Evolutionary conservation across 1,284 basidiomycete species (phyloP).

Genomic region (Trichosporon sp.): DNA sequence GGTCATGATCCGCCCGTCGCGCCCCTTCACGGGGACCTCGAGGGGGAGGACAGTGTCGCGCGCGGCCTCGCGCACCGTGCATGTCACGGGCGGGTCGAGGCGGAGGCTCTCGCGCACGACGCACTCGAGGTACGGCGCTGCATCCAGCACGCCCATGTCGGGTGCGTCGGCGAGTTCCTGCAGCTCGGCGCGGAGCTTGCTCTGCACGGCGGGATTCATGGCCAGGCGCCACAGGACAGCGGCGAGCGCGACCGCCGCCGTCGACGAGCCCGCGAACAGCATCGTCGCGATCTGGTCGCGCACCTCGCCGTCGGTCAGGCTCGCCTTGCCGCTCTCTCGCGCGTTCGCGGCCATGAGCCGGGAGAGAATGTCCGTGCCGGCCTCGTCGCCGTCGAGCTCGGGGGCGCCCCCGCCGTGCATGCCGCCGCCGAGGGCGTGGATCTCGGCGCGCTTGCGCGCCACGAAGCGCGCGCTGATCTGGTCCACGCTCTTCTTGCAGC

Average conservation of each 20-base stretch:
- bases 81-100: slow-evolving; percentile 60
- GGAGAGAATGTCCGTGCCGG: slow-evolving; percentile 28
- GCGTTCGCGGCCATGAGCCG: slow-evolving; percentile 53
- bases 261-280: slow-evolving; percentile 64
- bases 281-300: slow-evolving; percentile 73
- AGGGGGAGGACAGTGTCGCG: slow-evolving; percentile 61
- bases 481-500: not conserved
- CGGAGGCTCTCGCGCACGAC: slow-evolving; percentile 64
- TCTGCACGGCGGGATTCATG: slow-evolving; percentile 54
- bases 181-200: slow-evolving; percentile 56
- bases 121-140: slow-evolving; percentile 55
- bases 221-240: slow-evolving; percentile 60
- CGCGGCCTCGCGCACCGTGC: slow-evolving; percentile 59
- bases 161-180: slow-evolving; percentile 10
- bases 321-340: not conserved
- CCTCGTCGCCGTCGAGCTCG: slow-evolving; percentile 24
- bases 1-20: slow-evolving; percentile 38
- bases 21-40: slow-evolving; percentile 35
- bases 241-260: slow-evolving; percentile 52
- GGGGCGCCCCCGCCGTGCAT: too few relatives aligned
- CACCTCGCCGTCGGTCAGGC: slow-evolving; percentile 56
- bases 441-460: not conserved
- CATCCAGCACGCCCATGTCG: slow-evolving; percentile 42
- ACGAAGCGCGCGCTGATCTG: not conserved
- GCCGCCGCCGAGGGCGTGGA: not conserved